These are phyloP conservation scores for Fagopyrum tataricum DNA, from an alignment of 148 eudicot genomes.

Conservation along the genomic window DNA sequence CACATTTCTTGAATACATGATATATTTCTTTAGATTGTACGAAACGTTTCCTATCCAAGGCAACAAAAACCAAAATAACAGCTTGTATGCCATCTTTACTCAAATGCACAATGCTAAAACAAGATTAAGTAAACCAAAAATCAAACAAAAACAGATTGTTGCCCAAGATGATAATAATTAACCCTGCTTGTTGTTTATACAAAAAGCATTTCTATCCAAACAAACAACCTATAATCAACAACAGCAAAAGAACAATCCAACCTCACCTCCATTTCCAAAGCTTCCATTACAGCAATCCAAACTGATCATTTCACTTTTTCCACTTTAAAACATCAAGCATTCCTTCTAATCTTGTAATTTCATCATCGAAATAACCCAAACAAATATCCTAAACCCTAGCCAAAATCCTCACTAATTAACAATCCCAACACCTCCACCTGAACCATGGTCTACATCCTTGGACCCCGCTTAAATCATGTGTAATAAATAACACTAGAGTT, in stretches of 20 bases:
- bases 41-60: conserved; percentile 2
- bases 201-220: not conserved
- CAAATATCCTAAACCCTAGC: conserved; percentile 68
- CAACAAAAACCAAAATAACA: not conserved
- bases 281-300: not conserved
- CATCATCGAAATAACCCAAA: conserved; percentile 62
- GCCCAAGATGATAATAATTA: not conserved
- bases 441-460: no score
- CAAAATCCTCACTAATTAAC: no score
- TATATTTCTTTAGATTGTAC: not conserved
- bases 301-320: conserved; percentile 15
- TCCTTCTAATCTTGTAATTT: conserved; percentile 72
- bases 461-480: no score
- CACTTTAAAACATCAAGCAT: conserved; percentile 70
- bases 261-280: conserved; percentile 1
- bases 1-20: not conserved
- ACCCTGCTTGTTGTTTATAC: conserved; percentile 3
- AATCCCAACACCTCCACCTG: no score
- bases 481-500: no score
- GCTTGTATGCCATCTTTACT: not conserved
- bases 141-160: not conserved
- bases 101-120: not conserved
- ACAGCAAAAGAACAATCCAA: not conserved
- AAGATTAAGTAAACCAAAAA: not conserved
- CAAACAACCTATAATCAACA: conserved; percentile 7